A percentile compares a stretch with the other conserved stretches of the same genome.
These are phyloP conservation scores for Cercophora samala DNA, from an alignment of 495 filamentous ascomycete genomes.

Conservation along the genomic window DNA sequence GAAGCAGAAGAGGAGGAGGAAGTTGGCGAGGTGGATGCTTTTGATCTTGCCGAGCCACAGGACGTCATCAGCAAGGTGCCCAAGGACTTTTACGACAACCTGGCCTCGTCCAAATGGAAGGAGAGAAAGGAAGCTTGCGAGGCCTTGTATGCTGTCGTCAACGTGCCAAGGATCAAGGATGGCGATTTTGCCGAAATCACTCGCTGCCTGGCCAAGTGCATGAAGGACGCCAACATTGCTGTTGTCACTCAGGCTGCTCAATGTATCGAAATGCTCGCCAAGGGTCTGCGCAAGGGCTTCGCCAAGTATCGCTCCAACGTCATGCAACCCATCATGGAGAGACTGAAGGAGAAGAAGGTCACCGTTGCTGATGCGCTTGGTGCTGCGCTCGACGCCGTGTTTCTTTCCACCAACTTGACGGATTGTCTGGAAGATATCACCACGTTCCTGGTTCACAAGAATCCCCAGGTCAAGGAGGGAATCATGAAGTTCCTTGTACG, in stretches of 20 bases:
- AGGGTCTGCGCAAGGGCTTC: conserved; percentile 76
- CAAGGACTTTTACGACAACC: conserved; percentile 72
- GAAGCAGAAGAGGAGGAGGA: conserved; percentile 66
- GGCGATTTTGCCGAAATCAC: conserved; percentile 82
- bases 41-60: conserved; percentile 87
- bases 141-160: conserved; percentile 68
- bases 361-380: conserved; percentile 82
- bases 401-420: conserved; percentile 68
- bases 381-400: conserved; percentile 82
- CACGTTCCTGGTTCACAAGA: conserved; percentile 85
- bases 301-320: conserved; percentile 74
- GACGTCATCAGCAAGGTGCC: conserved; percentile 85
- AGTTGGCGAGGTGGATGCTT: conserved; percentile 68
- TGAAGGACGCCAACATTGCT: conserved; percentile 98
- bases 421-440: conserved; percentile 88
- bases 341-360: conserved; percentile 95
- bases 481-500: conserved; percentile 86
- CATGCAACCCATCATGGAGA: conserved; percentile 84
- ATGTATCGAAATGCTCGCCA: conserved; percentile 88
- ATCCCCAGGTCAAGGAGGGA: conserved; percentile 94
- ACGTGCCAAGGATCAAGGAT: conserved; percentile 90
- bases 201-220: conserved; percentile 79
- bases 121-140: conserved; percentile 95
- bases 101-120: conserved; percentile 94
- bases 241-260: conserved; percentile 93